Evolutionary conservation across 306 rosid species (phyloP).

Genomic region (Pterocarpus macrocarpus): DNA sequence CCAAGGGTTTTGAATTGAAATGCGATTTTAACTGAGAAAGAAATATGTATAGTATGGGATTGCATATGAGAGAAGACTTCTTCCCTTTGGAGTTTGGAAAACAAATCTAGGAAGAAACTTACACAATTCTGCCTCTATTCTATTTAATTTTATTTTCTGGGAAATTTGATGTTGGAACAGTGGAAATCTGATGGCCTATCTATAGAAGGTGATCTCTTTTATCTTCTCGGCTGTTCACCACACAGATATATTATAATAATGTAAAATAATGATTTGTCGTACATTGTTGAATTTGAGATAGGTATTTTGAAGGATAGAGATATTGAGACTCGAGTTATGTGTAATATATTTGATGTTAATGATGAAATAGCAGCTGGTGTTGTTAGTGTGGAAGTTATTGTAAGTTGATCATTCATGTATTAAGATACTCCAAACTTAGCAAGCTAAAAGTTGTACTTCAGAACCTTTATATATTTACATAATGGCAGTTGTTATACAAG

Average conservation of each 20-base stretch:
- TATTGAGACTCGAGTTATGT: slow-evolving; percentile 80
- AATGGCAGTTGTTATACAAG: slow-evolving; percentile 12
- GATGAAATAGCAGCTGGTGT: slow-evolving; percentile 87
- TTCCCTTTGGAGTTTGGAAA: slow-evolving; percentile 14
- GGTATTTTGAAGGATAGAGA: slow-evolving; percentile 78
- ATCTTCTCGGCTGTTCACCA: background rate
- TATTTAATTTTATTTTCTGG: slow-evolving; percentile 47
- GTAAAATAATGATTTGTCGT: slow-evolving; percentile 18
- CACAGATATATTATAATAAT: slow-evolving; percentile 19
- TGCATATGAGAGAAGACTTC: slow-evolving; percentile 23
- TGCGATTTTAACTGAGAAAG: background rate
- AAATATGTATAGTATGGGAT: slow-evolving; percentile 2
- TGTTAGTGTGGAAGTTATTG: slow-evolving; percentile 85
- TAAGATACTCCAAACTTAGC: slow-evolving; percentile 47
- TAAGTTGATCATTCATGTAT: slow-evolving; percentile 56
- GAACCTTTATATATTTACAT: slow-evolving; percentile 27
- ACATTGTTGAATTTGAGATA: slow-evolving; percentile 49
- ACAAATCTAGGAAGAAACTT: slow-evolving; percentile 24
- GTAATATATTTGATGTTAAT: slow-evolving; percentile 73
- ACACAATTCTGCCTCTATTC: slow-evolving; percentile 1
- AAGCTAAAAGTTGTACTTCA: slow-evolving; percentile 35
- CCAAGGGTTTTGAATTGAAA: background rate
- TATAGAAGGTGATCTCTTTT: slow-evolving; percentile 64
- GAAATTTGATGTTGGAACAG: slow-evolving; percentile 75
- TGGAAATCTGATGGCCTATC: slow-evolving; percentile 82